Evolutionary conservation across 2,329 filamentous ascomycete species (phyloP).

Genomic region (Alternaria sp.): DNA sequence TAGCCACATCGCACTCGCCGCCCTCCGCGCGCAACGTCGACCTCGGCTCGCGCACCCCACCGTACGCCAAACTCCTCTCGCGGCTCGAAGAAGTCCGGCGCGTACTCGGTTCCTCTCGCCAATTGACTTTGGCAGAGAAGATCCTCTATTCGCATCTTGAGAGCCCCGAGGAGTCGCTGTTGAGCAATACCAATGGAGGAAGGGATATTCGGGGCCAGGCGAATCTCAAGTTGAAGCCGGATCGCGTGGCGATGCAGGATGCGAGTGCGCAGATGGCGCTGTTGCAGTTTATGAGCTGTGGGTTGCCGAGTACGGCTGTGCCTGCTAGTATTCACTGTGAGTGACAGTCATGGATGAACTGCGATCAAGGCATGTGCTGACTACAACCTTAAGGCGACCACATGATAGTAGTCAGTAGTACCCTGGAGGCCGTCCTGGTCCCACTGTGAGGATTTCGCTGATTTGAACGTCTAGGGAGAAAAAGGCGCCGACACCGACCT

Average conservation of each 20-base stretch:
- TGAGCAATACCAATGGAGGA: constrained; percentile 83
- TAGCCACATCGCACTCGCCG: constrained; percentile 41
- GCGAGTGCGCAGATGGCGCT: constrained; percentile 98
- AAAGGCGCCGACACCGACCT: constrained; percentile 87
- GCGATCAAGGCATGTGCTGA: neutral
- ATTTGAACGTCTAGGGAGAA: constrained; percentile 52
- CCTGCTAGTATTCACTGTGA: constrained; percentile 93
- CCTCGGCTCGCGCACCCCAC: constrained; percentile 68
- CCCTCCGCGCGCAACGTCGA: constrained; percentile 41
- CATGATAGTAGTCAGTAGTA: constrained; percentile 74
- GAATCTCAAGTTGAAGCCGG: constrained; percentile 95
- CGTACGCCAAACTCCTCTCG: constrained; percentile 80
- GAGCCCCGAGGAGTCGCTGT: constrained; percentile 84
- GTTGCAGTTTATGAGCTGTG: constrained; percentile 98
- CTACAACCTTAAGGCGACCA: constrained; percentile 68
- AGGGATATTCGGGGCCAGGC: constrained; percentile 82
- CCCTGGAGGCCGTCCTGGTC: neutral
- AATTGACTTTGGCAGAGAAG: constrained; percentile 92
- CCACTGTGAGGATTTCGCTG: neutral
- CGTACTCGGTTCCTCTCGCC: constrained; percentile 68
- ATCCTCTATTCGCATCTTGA: constrained; percentile 96
- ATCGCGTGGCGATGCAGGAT: constrained; percentile 98
- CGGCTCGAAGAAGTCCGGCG: constrained; percentile 77
- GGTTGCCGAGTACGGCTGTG: constrained; percentile 85
- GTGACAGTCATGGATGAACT: neutral